Conservation (phyloP, 805 yeast species). For the Yamadazyma sp. region DNA sequence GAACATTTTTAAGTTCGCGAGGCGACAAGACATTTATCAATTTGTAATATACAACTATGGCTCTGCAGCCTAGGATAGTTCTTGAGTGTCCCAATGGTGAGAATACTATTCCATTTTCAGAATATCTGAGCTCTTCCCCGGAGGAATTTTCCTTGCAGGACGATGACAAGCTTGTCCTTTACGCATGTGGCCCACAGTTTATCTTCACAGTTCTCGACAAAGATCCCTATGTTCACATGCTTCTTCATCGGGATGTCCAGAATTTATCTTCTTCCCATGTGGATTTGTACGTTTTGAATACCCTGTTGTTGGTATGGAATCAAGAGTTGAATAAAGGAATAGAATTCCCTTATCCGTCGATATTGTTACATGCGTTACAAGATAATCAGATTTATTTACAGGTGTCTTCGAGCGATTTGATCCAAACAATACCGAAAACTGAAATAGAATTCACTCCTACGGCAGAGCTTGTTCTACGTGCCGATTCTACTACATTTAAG, state of each 20-base stretch:
- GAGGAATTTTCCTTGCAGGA: slow-evolving; percentile 33
- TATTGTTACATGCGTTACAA: slow-evolving; percentile 34
- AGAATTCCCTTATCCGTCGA: slow-evolving; percentile 34
- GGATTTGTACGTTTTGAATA: slow-evolving; percentile 35
- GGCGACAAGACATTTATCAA: too few relatives aligned
- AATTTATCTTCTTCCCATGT: slow-evolving; percentile 1
- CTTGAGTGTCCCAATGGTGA: slow-evolving; percentile 37
- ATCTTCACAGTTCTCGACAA: slow-evolving; percentile 16
- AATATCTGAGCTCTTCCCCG: slow-evolving; percentile 39
- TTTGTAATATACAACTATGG: too few relatives aligned
- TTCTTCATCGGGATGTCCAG: background rate
- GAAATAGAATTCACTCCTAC: slow-evolving; percentile 6
- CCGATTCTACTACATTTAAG: too few relatives aligned
- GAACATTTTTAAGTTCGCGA: slow-evolving; percentile 2
- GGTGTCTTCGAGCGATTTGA: slow-evolving; percentile 23
- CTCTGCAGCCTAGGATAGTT: slow-evolving; percentile 9
- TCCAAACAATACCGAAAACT: slow-evolving; percentile 2
- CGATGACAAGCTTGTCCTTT: slow-evolving; percentile 42
- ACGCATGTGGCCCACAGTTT: slow-evolving; percentile 33
- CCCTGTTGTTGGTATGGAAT: slow-evolving; percentile 34
- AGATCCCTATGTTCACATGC: slow-evolving; percentile 17
- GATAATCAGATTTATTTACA: slow-evolving; percentile 29
- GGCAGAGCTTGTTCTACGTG: slow-evolving; percentile 1
- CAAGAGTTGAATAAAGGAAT: slow-evolving; percentile 23
- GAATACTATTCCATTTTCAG: slow-evolving; percentile 35